Base-by-base conservation (phyloP, 1,284 basidiomycete genomes). In the Ceratobasidium sp. region DNA sequence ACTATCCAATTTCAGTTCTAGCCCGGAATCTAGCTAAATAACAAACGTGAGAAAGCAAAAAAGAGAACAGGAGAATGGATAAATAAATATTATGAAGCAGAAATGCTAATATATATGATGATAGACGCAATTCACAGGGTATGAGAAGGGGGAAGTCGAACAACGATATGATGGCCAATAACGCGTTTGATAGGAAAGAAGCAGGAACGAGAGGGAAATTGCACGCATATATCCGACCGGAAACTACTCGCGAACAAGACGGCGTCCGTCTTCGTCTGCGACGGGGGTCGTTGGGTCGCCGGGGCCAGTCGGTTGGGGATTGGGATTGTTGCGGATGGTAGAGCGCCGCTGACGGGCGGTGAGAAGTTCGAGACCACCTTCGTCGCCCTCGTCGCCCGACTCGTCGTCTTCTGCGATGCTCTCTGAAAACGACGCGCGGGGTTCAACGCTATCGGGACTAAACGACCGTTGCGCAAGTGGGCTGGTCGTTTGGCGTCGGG, bases 321-420 rank as follows among this genome's bases (percentile, higher is more conserved):
- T 70, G 50, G 43, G 62, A 20, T 62, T 62, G 57, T 40, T 62
- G 13, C 57, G 42, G 45, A 60, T 22, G n/a, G 49, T 69, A n/a
- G 34, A 60, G 78, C 80, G 40, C 83, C 82, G 32, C 78, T 78
- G 47, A 82, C 83, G 49, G 82, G 82, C 32, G 84, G 86, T 70
- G 83, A 82, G 49, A 87, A 73, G 71, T 85, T 88, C 56, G 77
- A 80, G 49, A 69, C 82, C 78, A 56, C 86, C 83, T 72, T 85
- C 85, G 64, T 83, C 82, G 71, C 85, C 81, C 3, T 76, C 74
- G 29, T 81, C 80, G 32, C 86, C 83, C 74, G 87, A 52, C 35
- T 69, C 69, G 27, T 54, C 34, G 42, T 60, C 57, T 56, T 69
- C 57, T 20, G 50, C 69, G 12, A 62, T 62, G 40, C 69, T 64